These are phyloP conservation scores for Silene conica DNA, from an alignment of 148 eudicot species.

Conservation along the genomic window DNA sequence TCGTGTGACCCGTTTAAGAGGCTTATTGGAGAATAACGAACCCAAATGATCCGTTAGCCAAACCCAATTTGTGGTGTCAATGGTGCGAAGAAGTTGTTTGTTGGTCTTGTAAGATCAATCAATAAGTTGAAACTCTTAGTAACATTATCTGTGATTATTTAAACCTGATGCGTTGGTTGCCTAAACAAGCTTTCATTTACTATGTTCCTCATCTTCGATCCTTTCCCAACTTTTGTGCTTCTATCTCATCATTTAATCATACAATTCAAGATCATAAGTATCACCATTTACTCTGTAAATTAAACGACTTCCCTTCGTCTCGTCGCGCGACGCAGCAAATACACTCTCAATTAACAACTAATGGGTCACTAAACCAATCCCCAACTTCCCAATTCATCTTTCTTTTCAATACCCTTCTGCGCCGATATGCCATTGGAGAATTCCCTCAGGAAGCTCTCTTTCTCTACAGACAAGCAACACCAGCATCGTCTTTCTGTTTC, in stretches of 20 bases:
- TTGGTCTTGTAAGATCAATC: no score
- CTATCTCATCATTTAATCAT: neutral
- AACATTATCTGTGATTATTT: no score
- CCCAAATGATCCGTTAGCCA: no score
- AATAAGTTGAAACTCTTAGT: no score
- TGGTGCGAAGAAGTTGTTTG: no score
- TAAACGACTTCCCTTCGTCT: slow-evolving; percentile 29
- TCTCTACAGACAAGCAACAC: slow-evolving; percentile 39
- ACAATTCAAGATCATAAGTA: slow-evolving; percentile 6
- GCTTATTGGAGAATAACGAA: no score
- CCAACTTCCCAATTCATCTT: slow-evolving; percentile 16
- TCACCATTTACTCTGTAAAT: slow-evolving; percentile 23
- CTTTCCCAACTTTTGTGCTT: neutral
- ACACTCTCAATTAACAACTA: slow-evolving; percentile 39
- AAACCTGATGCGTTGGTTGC: slow-evolving; percentile 16
- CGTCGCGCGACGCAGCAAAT: slow-evolving; percentile 45
- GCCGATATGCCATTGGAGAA: slow-evolving; percentile 43
- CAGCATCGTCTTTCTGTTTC: slow-evolving; percentile 18
- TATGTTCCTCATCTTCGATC: slow-evolving; percentile 4
- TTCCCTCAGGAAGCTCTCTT: slow-evolving; percentile 45
- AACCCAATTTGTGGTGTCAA: no score
- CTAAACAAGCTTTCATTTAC: neutral
- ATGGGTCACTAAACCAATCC: slow-evolving; percentile 17
- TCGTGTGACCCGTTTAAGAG: no score
- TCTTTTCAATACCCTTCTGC: slow-evolving; percentile 42